Evolutionary conservation across 108 stramenopile species (phyloP), one percentile per base, ranked within the genome.

Genomic region (Nannochloropsis gaditana): DNA sequence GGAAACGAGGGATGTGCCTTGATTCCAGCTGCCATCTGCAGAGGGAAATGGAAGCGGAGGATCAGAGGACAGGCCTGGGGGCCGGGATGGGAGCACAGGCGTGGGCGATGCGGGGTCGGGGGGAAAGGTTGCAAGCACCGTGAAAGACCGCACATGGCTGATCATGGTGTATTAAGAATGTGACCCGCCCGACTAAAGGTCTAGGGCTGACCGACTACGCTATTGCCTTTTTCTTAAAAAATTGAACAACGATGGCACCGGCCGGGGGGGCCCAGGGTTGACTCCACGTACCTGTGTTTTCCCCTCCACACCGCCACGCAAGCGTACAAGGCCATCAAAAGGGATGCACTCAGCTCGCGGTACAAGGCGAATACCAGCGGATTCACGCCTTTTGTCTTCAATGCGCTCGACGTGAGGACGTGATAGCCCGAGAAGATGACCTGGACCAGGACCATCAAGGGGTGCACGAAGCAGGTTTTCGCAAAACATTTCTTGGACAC

Each of bases 281-380:
- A 31, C 15, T 21, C 19, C 43, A 42, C 21, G 19, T 17, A 43
- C 41, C n/a, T 31, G 42, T 41, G 21, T 21, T 41, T 41, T 83
- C 47, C 47, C 47, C 15, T 50, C 47, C 47, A 50, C 15, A 50
- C 47, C 11, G 47, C 47, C 47, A 50, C 43, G 44, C 42, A 15
- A 9, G 82, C 19, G 44, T 17, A 21, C 41, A 44, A 9, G 11
- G 31, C 42, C 86, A 86, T 86, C 45, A 86, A 21, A 17, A 83
- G 11, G 21, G 80, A 86, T 1, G 80, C 86, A 41, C 80, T 82
- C 41, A 86, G 41, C 44, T 86, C 86, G 10, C 86, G 86, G 41
- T 86, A 86, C 21, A 86, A 41, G 11, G 59, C 86, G 82, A 86
- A 86, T 9, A 83, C 82, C 31, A 86, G 11, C 42, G 86, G 83